Base-by-base conservation (phyloP, 768 basidiomycete genomes). In the Leccinellum luteum region DNA sequence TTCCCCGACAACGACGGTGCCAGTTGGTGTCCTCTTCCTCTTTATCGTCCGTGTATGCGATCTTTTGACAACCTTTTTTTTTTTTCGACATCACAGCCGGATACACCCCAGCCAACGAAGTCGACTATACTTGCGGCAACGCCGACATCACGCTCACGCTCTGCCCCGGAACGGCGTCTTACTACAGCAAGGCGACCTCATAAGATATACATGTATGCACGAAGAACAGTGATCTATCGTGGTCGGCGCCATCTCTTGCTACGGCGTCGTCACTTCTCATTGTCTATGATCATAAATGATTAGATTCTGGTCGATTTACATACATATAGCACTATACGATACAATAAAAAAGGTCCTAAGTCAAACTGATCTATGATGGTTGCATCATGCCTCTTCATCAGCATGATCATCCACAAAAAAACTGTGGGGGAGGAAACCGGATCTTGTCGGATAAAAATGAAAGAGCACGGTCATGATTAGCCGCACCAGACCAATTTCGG, bases 1-100 rank as follows among this genome's bases (percentile, higher is more conserved):
- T 66, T 66, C 55, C 65, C 65, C 9, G 64, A 66, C 43, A 66
- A 66, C 38, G 64, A 66, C 14, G 65, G 65, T 32, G 35, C 61
- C 3, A 44, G 64, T 65, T 43, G 3, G 64, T 49, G 10, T 27
- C 30, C 35, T 38, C 9, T n/a, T n/a, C 9, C 1, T 38, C 34
- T 32, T n/a, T 31, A 30, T 27, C 14, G 15, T 30, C 14, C 19
- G n/a, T 25, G 2, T 15, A n/a, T 17, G 14, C 21, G 43, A 55
- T 23, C 10, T 21, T 12, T 38, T 56, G 23, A 53, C 15, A 6
- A 15, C 14, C 17, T 3, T 32, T 56, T 15, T 35, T 56, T 15
- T 35, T 35, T 35, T 35, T 15, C 15, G 15, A 35, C 15, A 19
- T 32, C 10, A 19, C 7, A 54, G 64, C 10, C 35, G 59, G 55